Percentiles rank a stretch among this genome's conserved stretches.
Conservation (phyloP, 345 rosid species). For the Clausena lansium region DNA sequence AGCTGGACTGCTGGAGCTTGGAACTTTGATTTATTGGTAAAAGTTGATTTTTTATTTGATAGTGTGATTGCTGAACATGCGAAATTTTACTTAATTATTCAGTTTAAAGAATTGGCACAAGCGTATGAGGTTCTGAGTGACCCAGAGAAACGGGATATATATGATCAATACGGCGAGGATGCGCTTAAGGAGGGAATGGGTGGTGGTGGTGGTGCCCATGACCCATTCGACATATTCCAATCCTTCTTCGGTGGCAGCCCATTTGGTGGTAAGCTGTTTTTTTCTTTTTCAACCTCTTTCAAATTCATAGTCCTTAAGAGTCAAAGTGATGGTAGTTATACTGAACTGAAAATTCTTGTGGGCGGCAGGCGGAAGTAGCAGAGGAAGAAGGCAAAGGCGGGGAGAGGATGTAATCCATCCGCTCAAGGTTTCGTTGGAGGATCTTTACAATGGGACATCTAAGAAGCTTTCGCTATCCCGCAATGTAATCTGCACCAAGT, state of each 20-base stretch:
- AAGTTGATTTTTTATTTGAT: background rate
- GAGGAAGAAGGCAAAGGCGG: constrained; percentile 85
- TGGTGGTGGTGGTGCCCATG: constrained; percentile 66
- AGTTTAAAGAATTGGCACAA: constrained; percentile 81
- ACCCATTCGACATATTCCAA: constrained; percentile 73
- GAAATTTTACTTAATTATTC: background rate
- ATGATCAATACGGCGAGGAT: constrained; percentile 82
- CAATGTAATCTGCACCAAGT: constrained; percentile 73
- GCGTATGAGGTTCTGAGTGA: constrained; percentile 80
- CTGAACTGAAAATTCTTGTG: background rate
- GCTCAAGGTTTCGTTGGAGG: constrained; percentile 81
- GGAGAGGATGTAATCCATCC: constrained; percentile 94
- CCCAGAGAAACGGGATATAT: constrained; percentile 76
- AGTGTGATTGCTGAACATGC: background rate
- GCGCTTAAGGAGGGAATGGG: constrained; percentile 92
- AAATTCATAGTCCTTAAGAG: too few species aligned
- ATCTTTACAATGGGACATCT: constrained; percentile 71
- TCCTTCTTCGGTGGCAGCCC: constrained; percentile 81
- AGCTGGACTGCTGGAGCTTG: too few species aligned
- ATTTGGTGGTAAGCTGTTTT: constrained; percentile 45
- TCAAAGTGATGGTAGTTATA: background rate
- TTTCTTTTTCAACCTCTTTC: background rate
- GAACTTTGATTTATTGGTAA: background rate
- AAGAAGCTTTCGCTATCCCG: constrained; percentile 85
- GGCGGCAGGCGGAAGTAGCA: constrained; percentile 70